These are phyloP conservation scores for Rhodocollybia butyracea DNA, from an alignment of 768 basidiomycete genomes.

Conservation along the genomic window DNA sequence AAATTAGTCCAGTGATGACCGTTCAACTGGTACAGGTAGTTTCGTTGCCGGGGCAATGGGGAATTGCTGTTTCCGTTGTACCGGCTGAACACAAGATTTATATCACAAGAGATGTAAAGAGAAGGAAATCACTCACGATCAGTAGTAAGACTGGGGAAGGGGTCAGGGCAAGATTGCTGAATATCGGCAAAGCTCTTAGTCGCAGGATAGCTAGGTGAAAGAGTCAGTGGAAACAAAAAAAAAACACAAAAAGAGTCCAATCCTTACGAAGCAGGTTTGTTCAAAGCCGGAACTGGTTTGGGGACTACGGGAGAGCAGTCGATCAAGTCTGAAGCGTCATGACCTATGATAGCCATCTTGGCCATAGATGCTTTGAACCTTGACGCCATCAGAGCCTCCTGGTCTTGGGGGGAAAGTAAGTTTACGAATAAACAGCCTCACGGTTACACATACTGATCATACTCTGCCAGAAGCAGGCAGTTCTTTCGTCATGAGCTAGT, in stretches of 20 bases:
- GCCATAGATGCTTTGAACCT: slow-evolving; percentile 16
- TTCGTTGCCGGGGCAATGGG: neutral
- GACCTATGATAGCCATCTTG: slow-evolving; percentile 17
- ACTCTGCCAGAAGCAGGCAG: slow-evolving; percentile 39
- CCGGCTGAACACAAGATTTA: neutral
- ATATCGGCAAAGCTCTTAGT: slow-evolving; percentile 1
- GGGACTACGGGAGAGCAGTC: slow-evolving; percentile 20
- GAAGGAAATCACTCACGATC: neutral
- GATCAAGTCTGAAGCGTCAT: slow-evolving; percentile 9
- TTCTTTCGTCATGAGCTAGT: slow-evolving; percentile 24
- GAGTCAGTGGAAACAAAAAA: neutral
- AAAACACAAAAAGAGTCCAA: neutral
- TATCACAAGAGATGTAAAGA: neutral
- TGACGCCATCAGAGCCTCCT: slow-evolving; percentile 7
- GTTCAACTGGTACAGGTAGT: neutral
- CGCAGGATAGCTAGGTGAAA: neutral
- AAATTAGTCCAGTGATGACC: too few relatives aligned
- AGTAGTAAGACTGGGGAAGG: slow-evolving; percentile 4
- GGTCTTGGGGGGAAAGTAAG: neutral
- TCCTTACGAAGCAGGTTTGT: neutral
- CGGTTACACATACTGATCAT: slow-evolving; percentile 22
- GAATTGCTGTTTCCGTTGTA: neutral
- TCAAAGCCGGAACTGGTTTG: slow-evolving; percentile 17
- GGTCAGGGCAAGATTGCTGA: slow-evolving; percentile 1
- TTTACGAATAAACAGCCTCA: neutral